Percentiles rank a stretch among this genome's conserved stretches.
phyloP scores from a whole-genome alignment of 164 flowering plant species.

The Cinnamomum micranthum region DNA sequence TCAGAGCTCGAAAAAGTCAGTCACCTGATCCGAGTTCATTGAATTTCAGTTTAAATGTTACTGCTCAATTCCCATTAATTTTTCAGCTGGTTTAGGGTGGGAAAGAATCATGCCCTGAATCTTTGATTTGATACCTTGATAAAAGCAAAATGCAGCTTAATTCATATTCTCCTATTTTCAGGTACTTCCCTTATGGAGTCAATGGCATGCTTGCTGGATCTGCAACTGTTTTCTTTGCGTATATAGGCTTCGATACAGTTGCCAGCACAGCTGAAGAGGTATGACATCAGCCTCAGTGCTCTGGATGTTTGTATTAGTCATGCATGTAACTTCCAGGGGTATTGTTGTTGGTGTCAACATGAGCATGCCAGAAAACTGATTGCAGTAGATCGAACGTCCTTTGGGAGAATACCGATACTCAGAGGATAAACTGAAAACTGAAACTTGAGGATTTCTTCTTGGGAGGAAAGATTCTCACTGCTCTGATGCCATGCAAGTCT shows the following conservation, averaged over 20 bases:
- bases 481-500: too few relatives aligned
- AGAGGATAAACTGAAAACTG: too few relatives aligned
- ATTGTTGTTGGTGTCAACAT: background rate
- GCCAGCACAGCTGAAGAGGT: conserved; percentile 99
- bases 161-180: conserved; percentile 15
- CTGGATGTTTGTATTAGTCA: background rate
- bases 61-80: background rate
- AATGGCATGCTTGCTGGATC: conserved; percentile 98
- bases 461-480: too few relatives aligned
- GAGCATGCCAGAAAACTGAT: too few relatives aligned
- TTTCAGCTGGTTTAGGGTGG: background rate
- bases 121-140: background rate
- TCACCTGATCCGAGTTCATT: background rate
- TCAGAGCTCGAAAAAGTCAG: background rate
- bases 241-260: conserved; percentile 94
- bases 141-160: background rate
- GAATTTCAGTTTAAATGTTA: too few relatives aligned
- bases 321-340: background rate
- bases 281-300: background rate
- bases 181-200: conserved; percentile 86
- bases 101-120: background rate
- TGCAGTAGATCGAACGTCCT: too few relatives aligned
- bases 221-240: conserved; percentile 94
- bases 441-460: too few relatives aligned
- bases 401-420: too few relatives aligned